Evolutionary conservation across 306 rosid genomes (phyloP), one percentile per base, ranked within the genome.

Genomic region (Glycine latifolia): DNA sequence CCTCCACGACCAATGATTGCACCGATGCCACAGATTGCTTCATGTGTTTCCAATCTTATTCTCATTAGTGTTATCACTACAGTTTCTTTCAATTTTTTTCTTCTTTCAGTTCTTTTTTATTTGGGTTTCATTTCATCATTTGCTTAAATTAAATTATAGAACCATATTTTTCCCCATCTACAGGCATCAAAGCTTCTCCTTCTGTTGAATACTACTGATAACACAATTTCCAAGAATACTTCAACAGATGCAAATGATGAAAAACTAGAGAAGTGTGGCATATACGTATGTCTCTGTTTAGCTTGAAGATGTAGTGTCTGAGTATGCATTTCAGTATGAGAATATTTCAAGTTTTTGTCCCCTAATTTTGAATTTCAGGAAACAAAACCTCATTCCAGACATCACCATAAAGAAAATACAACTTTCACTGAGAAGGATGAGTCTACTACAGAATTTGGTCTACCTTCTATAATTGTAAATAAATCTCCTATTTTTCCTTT

Each of bases 171-270:
- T 31, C 37, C 20, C 71, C 71, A 87, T 80, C 76, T 73, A 75
- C 90, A 87, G 95, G 89, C 86, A 77, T 86, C 95, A 83, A 91
- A 84, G 78, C 15, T 86, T 78, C 71, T 77, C 48, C 81, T 74
- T 17, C 77, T 20, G 20, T 1, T 20, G 20, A 20, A 20, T 20
- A 20, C 20, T 20, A 20, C 20, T 20, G 20, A 20, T 20, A 1
- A 20, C 20, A 20, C 20, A 20, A 1, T 20, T 20, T 20, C 20
- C 20, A 20, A 20, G 1, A 20, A 20, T 20, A 20, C 20, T 20
- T 20, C 20, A 20, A 20, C 20, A 20, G 20, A 20, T 20, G 20
- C 58, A 33, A 73, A 74, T 75, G 87, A 76, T 71, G 89, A 78
- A 31, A 77, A 75, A 63, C 55, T 48, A 43, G 79, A 76, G 78